These are phyloP conservation scores for Jacaranda mimosifolia DNA, from an alignment of 257 asterid genomes.

Conservation along the genomic window DNA sequence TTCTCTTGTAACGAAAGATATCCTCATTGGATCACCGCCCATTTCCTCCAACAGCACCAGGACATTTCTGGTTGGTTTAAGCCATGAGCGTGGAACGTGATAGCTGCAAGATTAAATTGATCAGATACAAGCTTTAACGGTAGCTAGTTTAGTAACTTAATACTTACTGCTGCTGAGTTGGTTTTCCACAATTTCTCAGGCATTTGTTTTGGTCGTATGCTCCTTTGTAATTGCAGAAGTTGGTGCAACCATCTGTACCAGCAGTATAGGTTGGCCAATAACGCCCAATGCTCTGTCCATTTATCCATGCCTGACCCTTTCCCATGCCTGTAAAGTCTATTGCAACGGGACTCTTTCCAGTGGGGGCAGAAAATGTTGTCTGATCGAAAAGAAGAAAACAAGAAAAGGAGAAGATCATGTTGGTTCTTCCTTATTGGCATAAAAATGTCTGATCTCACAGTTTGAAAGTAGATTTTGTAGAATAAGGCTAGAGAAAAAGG, in stretches of 20 bases:
- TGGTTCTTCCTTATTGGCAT: not conserved
- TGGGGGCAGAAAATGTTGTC: constrained; percentile 69
- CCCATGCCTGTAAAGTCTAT: constrained; percentile 67
- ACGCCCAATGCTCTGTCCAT: constrained; percentile 83
- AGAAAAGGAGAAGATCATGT: not conserved
- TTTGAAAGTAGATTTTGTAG: not conserved
- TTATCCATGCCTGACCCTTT: too few relatives aligned
- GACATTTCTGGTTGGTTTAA: constrained; percentile 58
- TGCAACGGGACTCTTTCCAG: constrained; percentile 63
- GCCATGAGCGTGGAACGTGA: constrained; percentile 78
- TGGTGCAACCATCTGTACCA: constrained; percentile 42
- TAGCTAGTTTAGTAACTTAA: not conserved
- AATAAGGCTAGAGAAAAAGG: not conserved
- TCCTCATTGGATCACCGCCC: constrained; percentile 73
- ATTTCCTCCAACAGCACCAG: constrained; percentile 72
- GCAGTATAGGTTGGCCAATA: constrained; percentile 68
- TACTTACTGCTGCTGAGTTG: constrained; percentile 69
- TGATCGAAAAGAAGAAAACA: constrained; percentile 33
- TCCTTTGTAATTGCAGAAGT: constrained; percentile 69
- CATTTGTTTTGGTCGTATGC: constrained; percentile 57
- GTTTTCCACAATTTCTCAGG: constrained; percentile 67
- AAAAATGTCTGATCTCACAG: not conserved
- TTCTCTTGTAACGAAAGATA: constrained; percentile 61
- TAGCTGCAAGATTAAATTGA: constrained; percentile 50
- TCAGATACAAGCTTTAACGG: too few relatives aligned